Evolutionary conservation across 2,329 filamentous ascomycete species (phyloP), one percentile per base, ranked within the genome.

Genomic region (Knufia petricola): DNA sequence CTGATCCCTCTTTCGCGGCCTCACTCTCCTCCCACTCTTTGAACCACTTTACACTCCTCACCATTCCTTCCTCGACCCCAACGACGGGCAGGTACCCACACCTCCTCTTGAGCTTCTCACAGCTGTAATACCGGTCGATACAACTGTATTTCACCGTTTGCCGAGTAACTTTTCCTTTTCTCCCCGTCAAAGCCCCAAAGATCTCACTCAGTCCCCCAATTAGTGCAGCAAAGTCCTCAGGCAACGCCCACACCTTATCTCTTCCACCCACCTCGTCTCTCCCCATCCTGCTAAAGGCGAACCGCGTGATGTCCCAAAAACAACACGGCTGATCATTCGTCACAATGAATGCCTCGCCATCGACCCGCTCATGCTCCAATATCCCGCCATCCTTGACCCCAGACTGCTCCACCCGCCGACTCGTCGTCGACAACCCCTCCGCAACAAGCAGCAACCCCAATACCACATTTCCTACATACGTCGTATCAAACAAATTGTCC

Each of bases 241-340:
- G 65, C 17, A 72, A 58, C 17, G 58, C 60, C 63, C 65, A 69
- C 26, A 70, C 66, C 50, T 70, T 57, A 8, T 44, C 36, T 3
- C 13, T 12, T 3, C 63, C 42, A 6, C 67, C 66, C 52, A 70
- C 64, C 10, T 73, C 67, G 4, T 67, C 61, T 34, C 69, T 67
- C 31, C 64, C 67, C 21, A 69, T 67, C 21, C 70, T 56, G 7
- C 71, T 73, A 87, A 87, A 96, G 40, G 95, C 75, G 32, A 81
- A 79, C 34, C 86, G 77, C 51, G 85, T 79, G 63, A 94, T 85
- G 66, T 94, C 87, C 81, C 92, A 94, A 67, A 95, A 94, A 64
- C 90, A 90, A 17, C 94, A 74, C 3, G 90, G 90, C 58, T 80
- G 74, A 66, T 88, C 86, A 65, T 96, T 96, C 50, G 87, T 92